phyloP scores from a whole-genome alignment of 371 early-diverging fungal species.

The Haplosporangium sp. region DNA sequence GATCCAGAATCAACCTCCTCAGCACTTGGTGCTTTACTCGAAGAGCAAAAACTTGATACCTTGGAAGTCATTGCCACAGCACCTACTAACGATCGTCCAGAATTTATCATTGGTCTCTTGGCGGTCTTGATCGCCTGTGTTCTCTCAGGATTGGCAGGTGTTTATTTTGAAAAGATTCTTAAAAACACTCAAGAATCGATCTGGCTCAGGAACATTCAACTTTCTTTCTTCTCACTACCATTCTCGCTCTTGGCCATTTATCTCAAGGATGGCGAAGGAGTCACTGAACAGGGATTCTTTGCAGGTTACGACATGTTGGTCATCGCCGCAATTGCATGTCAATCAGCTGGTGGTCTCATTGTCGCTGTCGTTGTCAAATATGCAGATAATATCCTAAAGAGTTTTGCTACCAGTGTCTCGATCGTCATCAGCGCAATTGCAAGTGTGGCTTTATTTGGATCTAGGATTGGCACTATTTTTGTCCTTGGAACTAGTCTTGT shows the following conservation, averaged over 20 bases:
- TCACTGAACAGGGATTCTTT: slow-evolving; percentile 88
- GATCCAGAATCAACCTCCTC: slow-evolving; percentile 14
- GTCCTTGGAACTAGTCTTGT: slow-evolving; percentile 83
- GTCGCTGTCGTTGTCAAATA: slow-evolving; percentile 96
- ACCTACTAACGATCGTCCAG: slow-evolving; percentile 36
- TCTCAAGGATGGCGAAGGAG: slow-evolving; percentile 81
- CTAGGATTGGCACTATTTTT: slow-evolving; percentile 75
- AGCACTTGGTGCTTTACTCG: slow-evolving; percentile 18
- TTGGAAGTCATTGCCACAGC: slow-evolving; percentile 12
- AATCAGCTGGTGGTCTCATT: slow-evolving; percentile 93
- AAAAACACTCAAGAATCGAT: slow-evolving; percentile 68
- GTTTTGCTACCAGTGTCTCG: slow-evolving; percentile 95
- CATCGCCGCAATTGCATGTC: slow-evolving; percentile 82
- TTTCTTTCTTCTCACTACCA: slow-evolving; percentile 80
- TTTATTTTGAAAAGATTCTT: slow-evolving; percentile 96
- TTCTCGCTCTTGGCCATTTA: slow-evolving; percentile 75
- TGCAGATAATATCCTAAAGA: slow-evolving; percentile 97
- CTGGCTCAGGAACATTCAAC: slow-evolving; percentile 93
- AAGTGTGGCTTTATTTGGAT: slow-evolving; percentile 83
- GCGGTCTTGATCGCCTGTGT: slow-evolving; percentile 88
- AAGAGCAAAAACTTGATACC: slow-evolving; percentile 18
- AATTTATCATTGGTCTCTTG: slow-evolving; percentile 72
- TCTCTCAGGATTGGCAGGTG: slow-evolving; percentile 94
- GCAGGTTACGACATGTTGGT: slow-evolving; percentile 86
- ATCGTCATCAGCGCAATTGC: slow-evolving; percentile 88